Evolutionary conservation across 371 early-diverging fungal genomes (phyloP).

Genomic region (Rhizopus sp.): DNA sequence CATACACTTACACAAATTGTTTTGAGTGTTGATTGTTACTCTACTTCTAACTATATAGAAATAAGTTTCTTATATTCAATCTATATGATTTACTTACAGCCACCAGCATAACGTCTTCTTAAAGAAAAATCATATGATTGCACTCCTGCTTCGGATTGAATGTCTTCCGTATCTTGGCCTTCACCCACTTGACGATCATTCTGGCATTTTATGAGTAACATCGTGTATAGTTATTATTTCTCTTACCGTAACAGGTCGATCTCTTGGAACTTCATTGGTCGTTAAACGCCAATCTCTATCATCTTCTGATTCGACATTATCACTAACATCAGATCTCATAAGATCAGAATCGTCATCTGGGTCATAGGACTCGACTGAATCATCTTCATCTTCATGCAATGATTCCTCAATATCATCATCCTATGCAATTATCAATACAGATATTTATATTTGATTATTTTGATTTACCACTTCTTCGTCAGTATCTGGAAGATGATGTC

Average conservation of each 20-base stretch:
- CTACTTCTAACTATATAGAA: neutral
- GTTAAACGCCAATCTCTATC: neutral
- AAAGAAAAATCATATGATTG: neutral
- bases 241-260: neutral
- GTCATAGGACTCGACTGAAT: neutral
- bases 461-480: slow-evolving; percentile 12
- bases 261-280: neutral
- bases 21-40: neutral
- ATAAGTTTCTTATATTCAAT: neutral
- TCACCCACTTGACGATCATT: neutral
- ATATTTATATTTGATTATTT: neutral
- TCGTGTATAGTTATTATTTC: neutral
- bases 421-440: neutral
- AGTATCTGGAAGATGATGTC: slow-evolving; percentile 25
- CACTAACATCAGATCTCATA: neutral
- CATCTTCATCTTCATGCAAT: neutral
- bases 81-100: slow-evolving; percentile 3
- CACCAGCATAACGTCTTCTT: neutral
- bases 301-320: slow-evolving; percentile 6
- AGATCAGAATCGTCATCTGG: neutral
- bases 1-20: neutral
- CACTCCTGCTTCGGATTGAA: neutral
- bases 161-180: neutral
- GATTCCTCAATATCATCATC: neutral
- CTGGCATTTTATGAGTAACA: neutral